These are phyloP conservation scores for Diaporthe eres DNA, from an alignment of 2,329 filamentous ascomycete species.

Conservation along the genomic window DNA sequence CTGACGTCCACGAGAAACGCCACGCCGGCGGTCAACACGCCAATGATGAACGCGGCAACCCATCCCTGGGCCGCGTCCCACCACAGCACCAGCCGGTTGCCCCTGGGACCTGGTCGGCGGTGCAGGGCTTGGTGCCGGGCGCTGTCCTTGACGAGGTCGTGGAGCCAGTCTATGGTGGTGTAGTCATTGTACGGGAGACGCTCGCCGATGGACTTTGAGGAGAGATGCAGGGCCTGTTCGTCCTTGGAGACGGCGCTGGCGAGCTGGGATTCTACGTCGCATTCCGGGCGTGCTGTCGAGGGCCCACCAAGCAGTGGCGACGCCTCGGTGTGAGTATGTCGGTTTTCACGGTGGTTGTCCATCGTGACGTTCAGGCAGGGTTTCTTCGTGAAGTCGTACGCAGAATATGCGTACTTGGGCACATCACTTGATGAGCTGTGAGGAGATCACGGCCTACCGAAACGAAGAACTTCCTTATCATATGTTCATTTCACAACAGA, in stretches of 20 bases:
- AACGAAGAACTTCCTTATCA: not conserved
- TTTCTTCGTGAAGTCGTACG: not conserved
- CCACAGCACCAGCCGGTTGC: conserved; percentile 59
- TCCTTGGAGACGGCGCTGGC: conserved; percentile 55
- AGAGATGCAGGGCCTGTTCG: conserved; percentile 46
- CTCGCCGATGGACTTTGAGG: conserved; percentile 61
- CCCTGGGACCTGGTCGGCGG: conserved; percentile 36
- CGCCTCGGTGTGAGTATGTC: not conserved
- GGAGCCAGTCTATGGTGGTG: conserved; percentile 74
- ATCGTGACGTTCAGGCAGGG: not conserved
- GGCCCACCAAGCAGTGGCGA: conserved; percentile 1
- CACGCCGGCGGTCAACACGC: conserved; percentile 66
- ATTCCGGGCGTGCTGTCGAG: conserved; percentile 2
- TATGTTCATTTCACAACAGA: not conserved
- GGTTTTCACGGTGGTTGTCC: not conserved
- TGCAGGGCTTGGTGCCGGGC: conserved; percentile 53
- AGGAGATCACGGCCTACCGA: not conserved
- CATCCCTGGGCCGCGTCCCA: conserved; percentile 68
- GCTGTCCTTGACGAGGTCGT: conserved; percentile 71
- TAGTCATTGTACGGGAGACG: conserved; percentile 73
- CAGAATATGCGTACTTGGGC: not conserved
- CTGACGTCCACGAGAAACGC: conserved; percentile 67
- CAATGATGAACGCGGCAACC: conserved; percentile 68
- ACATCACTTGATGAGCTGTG: conserved; percentile 2
- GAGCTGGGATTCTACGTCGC: conserved; percentile 42